Base-by-base conservation (phyloP, 2,329 filamentous ascomycete species). In the Atkinsonella texensis region DNA sequence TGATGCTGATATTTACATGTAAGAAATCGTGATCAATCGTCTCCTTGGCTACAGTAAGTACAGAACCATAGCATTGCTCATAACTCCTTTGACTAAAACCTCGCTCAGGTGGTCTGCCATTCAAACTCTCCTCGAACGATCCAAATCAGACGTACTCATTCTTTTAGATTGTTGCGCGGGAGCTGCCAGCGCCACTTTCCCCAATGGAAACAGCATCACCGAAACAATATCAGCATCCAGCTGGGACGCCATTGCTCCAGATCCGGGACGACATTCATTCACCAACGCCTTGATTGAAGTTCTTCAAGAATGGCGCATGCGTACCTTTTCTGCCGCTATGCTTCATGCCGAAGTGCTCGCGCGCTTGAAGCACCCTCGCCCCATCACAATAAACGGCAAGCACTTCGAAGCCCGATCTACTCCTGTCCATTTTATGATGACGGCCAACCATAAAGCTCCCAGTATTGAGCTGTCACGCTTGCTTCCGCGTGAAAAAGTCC, bases 351-450 rank as follows among this genome's bases (percentile, higher is more conserved):
- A 81, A 57, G 69, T 81, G 9, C 67, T 81, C 15, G 77, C 77
- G n/a, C 74, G 77, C 2, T 60, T 81, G 1, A 81, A 81, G 58
- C 78, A 81, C 54, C 78, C 78, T 5, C 68, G 77, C 8, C 77
- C 77, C 18, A 74, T 79, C 56, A 71, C 74, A 52, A 73, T 77
- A 57, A 79, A 81, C 55, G 78, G 78, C 49, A 77, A 74, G 62
- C 70, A 74, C 17, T 78, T 79, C 46, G 77, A 81, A 58, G 74
- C 75, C 38, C 72, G 77, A 40, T 77, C 77, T 2, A 81, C 78
- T 0, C 77, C 78, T 0, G 76, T 81, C 4, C 78, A 81, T 57
- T 80, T 80, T 57, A 81, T 81, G 75, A 80, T 80, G 76, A 81
- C 78, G 2, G 70, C 75, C 17, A 79, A 81, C 53, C 77, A 80